phyloP scores from a whole-genome alignment of 176 grass and related monocot genomes.

The Oryza glaberrima region DNA sequence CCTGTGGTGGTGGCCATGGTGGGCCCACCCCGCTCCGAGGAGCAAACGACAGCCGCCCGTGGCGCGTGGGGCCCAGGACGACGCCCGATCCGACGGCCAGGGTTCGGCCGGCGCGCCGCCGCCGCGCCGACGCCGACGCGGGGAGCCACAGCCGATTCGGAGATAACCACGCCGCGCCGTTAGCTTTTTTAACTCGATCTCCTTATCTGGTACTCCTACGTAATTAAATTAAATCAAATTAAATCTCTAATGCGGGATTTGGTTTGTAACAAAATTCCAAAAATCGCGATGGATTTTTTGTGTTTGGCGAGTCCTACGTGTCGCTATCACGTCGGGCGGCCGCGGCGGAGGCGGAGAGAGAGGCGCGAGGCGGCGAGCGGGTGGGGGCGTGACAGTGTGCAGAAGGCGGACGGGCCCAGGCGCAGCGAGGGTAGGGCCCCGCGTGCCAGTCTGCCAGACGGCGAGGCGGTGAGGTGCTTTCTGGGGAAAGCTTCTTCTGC shows the following conservation, averaged over 20 bases:
- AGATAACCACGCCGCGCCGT: neutral
- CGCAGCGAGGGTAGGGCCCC: neutral
- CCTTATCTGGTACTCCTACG: constrained; percentile 1
- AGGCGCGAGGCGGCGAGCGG: neutral
- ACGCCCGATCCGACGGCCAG: neutral
- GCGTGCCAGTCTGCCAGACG: constrained; percentile 37
- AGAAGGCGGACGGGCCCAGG: neutral
- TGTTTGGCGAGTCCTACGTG: neutral
- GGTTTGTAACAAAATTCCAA: neutral
- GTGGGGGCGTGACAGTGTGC: neutral
- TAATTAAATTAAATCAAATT: neutral
- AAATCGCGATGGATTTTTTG: neutral
- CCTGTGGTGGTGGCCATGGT: neutral
- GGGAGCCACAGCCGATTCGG: constrained; percentile 54
- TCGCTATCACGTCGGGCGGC: neutral
- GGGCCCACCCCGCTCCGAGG: neutral
- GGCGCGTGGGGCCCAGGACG: neutral
- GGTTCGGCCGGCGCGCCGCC: neutral
- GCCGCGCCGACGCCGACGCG: constrained; percentile 13
- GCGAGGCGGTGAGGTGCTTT: constrained; percentile 37
- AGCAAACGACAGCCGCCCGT: constrained; percentile 53
- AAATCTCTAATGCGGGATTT: neutral
- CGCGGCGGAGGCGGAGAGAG: neutral
- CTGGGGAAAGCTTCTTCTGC: constrained; percentile 55
- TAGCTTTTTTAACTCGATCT: neutral